Percentiles rank a stretch among this genome's conserved stretches.
Conservation (phyloP, 164 flowering plant genomes). For the Vitis amurensis region DNA sequence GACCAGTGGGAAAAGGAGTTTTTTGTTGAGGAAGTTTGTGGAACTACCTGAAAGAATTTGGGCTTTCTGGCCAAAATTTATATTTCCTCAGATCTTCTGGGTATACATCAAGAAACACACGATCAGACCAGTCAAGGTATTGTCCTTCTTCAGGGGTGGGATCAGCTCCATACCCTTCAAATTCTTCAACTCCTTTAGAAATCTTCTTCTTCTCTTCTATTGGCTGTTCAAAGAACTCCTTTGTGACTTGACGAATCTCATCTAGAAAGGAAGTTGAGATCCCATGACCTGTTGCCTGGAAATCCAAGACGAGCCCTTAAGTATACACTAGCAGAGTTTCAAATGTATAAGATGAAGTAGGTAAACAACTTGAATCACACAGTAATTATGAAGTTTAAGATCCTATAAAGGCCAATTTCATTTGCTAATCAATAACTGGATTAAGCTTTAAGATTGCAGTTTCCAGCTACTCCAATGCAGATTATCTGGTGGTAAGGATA, state of each 20-base stretch:
- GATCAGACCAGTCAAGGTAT: slow-evolving; percentile 44
- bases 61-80: slow-evolving; percentile 39
- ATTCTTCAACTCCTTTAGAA: slow-evolving; percentile 18
- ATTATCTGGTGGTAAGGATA: no score
- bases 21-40: neutral
- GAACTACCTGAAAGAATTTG: slow-evolving; percentile 30
- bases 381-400: no score
- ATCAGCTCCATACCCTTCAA: slow-evolving; percentile 47
- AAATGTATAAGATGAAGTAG: no score
- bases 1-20: no score
- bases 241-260: slow-evolving; percentile 17
- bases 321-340: no score
- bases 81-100: slow-evolving; percentile 33
- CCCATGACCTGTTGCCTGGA: slow-evolving; percentile 37
- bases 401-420: no score
- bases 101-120: slow-evolving; percentile 22
- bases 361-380: no score
- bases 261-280: slow-evolving; percentile 27
- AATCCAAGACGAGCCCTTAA: neutral
- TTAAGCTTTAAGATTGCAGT: no score
- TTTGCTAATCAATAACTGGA: no score
- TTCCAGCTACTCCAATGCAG: no score
- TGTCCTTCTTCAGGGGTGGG: slow-evolving; percentile 30
- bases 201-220: slow-evolving; percentile 36
- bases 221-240: slow-evolving; percentile 37